Base-by-base conservation (phyloP, 1,284 basidiomycete genomes). In the Neonothopanus nambi region DNA sequence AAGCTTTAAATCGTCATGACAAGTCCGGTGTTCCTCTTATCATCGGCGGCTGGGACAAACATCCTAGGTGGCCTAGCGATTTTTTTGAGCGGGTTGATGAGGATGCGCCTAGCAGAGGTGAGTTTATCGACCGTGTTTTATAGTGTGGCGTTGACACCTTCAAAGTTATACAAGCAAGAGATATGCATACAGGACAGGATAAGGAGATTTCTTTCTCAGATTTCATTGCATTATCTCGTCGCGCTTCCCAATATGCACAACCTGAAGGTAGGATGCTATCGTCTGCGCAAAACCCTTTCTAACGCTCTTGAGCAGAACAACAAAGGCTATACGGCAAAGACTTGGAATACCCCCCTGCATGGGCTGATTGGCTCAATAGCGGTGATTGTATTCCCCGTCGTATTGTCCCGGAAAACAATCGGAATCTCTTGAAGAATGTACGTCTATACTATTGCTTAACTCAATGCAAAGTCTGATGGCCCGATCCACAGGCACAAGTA, bases 291-390 rank as follows among this genome's bases (percentile, higher is more conserved):
- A 36, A 28, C 51, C 11, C 13, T 47, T 43, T 30, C 35, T 56
- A 35, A 59, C 53, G 24, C 38, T 49, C 26, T 54, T 48, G 40
- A 26, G n/a, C 59, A 89, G 89, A 89, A 57, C 59, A 64, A 2
- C 76, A 80, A 63, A 72, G 84, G 20, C 70, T 83, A 9, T 91
- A 91, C 59, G 88, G 85, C 20, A 91, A 91, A 64, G 89, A 91
- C 61, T 76, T 78, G 1, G 70, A 78, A 9, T 91, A 88, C 64
- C 89, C 89, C 0, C 18, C 60, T 20, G 61, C 70, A 60, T 91
- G 88, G 87, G 72, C 71, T 15, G 57, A 79, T 2, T 89, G 85
- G 83, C 68, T 91, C 15, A 60, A 71, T 8, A 57, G 62, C 0
- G 65, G 64, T 2, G 65, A 64, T 20, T 68, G 77, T 21, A 69